Evolutionary conservation across 345 rosid genomes (phyloP).

Genomic region (Salix exigua): DNA sequence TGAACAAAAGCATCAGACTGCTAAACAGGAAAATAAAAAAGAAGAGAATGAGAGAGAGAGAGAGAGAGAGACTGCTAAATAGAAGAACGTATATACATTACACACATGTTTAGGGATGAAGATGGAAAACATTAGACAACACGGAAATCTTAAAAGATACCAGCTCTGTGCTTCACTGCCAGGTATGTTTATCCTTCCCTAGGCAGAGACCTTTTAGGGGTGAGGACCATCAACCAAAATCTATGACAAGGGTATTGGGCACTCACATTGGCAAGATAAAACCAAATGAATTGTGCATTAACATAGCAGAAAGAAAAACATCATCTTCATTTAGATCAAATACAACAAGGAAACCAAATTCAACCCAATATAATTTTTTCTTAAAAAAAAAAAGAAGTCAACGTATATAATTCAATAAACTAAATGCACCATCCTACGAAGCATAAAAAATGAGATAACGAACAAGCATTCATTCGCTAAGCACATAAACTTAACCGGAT

Average conservation of each 20-base stretch:
- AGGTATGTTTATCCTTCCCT: no score
- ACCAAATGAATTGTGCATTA: not conserved
- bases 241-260: no score
- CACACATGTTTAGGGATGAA: not conserved
- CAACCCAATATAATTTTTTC: not conserved
- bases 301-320: not conserved
- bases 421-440: not conserved
- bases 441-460: not conserved
- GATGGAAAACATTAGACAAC: not conserved
- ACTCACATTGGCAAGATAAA: not conserved
- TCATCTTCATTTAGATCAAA: not conserved
- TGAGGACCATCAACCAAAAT: no score
- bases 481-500: not conserved
- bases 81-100: not conserved
- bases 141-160: not conserved
- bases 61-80: not conserved
- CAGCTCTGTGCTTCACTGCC: no score
- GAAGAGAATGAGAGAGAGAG: not conserved
- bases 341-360: not conserved
- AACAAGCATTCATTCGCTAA: slow-evolving; percentile 3
- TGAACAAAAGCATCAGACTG: not conserved
- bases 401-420: not conserved
- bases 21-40: not conserved
- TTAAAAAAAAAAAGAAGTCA: not conserved
- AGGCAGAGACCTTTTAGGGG: no score